Conservation (phyloP, 768 basidiomycete species). For the Lactarius deliciosus region DNA sequence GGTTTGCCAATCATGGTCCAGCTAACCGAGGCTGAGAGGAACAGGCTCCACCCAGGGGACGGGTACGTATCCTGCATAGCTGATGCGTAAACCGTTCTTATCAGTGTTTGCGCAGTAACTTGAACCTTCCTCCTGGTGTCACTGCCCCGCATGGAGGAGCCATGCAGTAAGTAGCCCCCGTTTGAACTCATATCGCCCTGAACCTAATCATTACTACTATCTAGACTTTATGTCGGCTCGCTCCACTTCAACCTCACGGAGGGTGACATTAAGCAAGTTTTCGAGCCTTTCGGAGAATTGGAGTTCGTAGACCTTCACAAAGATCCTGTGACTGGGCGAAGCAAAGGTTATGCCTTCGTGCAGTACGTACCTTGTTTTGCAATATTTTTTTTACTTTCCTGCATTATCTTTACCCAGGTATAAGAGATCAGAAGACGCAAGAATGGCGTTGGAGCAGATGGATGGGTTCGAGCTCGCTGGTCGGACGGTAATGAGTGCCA, state of each 20-base stretch:
- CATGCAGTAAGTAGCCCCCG: slow-evolving; percentile 67
- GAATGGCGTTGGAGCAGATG: slow-evolving; percentile 98
- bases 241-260: slow-evolving; percentile 96
- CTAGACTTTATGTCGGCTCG: slow-evolving; percentile 93
- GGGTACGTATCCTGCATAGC: slow-evolving; percentile 50
- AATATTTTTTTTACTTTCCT: background rate
- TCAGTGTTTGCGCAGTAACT: slow-evolving; percentile 47
- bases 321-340: slow-evolving; percentile 90
- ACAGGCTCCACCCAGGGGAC: slow-evolving; percentile 84
- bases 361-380: slow-evolving; percentile 56
- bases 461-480: slow-evolving; percentile 98
- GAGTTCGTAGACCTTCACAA: slow-evolving; percentile 98
- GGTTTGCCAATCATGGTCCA: slow-evolving; percentile 97
- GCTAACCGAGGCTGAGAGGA: slow-evolving; percentile 95
- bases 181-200: slow-evolving; percentile 31
- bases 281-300: slow-evolving; percentile 97
- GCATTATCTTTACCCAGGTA: slow-evolving; percentile 50
- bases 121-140: slow-evolving; percentile 84
- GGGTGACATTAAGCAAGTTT: slow-evolving; percentile 97
- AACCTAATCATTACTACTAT: slow-evolving; percentile 20
- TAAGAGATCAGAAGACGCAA: slow-evolving; percentile 88
- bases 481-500: slow-evolving; percentile 64
- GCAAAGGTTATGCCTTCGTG: slow-evolving; percentile 97
- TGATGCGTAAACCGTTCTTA: slow-evolving; percentile 21
- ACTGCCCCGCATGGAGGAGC: slow-evolving; percentile 65